Base-by-base conservation (phyloP, 768 basidiomycete species). In the Sarcomyxa edulis region DNA sequence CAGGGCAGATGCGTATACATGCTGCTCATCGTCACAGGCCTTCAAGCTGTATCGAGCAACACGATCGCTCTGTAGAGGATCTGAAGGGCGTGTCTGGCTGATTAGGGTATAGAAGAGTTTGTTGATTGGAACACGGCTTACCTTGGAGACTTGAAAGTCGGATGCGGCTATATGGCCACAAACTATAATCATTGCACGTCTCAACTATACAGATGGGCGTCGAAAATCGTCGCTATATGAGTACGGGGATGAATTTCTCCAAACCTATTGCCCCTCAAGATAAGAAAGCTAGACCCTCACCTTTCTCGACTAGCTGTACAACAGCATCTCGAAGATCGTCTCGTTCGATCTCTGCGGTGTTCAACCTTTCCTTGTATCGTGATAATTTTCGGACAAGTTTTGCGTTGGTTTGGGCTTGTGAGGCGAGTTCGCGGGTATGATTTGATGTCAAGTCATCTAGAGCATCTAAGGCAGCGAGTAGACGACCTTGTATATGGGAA, bases 261-360 rank as follows among this genome's bases (percentile, higher is more conserved):
- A n/a, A n/a, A n/a, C n/a, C 9, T 9, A 31, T 29, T 9, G 6
- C n/a, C 20, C 29, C 16, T 18, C 29, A 21, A 28, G 22, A 5
- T n/a, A 35, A n/a, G n/a, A 27, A 40, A 12, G 25, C 25, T 20
- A 23, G 12, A 18, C 14, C 60, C 73, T 27, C 47, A 81, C 81
- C 74, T 74, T 76, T 78, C 53, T 77, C 65, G n/a, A 77, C 65
- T 27, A 82, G 51, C 35, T 67, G 54, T 34, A 65, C 47, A 1
- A 82, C 73, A 5, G 69, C 72, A 29, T 76, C 73, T 45, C 70
- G 63, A 49, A 80, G 48, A 39, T 77, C 72, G 49, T 80, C 73
- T 40, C 56, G 60, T 46, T 81, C 76, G 2, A 52, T 48, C 52
- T 79, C 47, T 10, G 40, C 29, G 7, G 21, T 42, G 11, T 25